A percentile compares a stretch with the other conserved stretches of the same genome.
Conservation (phyloP, 495 filamentous ascomycete genomes). For the Podospora fimiseda region DNA sequence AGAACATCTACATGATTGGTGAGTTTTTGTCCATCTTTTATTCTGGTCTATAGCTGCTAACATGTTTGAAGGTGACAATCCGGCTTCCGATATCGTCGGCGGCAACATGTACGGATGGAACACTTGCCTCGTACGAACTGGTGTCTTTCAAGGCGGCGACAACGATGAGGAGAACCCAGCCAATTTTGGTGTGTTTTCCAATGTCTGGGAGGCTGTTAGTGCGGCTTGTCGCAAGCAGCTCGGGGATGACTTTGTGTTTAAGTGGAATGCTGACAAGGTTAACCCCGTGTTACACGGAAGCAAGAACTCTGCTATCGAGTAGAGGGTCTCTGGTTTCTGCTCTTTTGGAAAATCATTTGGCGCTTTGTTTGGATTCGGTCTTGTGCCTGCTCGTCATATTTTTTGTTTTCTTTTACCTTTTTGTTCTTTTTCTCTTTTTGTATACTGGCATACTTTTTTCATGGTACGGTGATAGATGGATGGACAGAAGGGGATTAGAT, state of each 20-base stretch:
- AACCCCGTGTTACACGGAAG: conserved; percentile 60
- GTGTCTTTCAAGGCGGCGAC: conserved; percentile 53
- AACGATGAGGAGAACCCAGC: conserved; percentile 93
- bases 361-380: too few relatives aligned
- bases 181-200: conserved; percentile 77
- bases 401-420: background rate
- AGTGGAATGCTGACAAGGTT: conserved; percentile 44
- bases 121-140: conserved; percentile 69
- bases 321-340: too few relatives aligned
- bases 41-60: background rate
- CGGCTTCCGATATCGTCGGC: conserved; percentile 69
- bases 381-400: too few relatives aligned
- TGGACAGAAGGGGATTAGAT: background rate
- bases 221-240: conserved; percentile 86
- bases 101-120: conserved; percentile 83
- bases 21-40: background rate
- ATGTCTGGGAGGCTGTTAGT: conserved; percentile 85
- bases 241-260: conserved; percentile 51
- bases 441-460: too few relatives aligned
- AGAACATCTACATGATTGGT: conserved; percentile 77
- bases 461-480: background rate
- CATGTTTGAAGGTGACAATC: conserved; percentile 49
- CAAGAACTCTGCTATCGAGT: conserved; percentile 46
- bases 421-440: background rate
- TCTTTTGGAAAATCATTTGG: too few relatives aligned